Percentiles rank a stretch among this genome's conserved stretches.
These are phyloP conservation scores for Chamaecrista fasciculata DNA, from an alignment of 306 rosid species.

Conservation along the genomic window DNA sequence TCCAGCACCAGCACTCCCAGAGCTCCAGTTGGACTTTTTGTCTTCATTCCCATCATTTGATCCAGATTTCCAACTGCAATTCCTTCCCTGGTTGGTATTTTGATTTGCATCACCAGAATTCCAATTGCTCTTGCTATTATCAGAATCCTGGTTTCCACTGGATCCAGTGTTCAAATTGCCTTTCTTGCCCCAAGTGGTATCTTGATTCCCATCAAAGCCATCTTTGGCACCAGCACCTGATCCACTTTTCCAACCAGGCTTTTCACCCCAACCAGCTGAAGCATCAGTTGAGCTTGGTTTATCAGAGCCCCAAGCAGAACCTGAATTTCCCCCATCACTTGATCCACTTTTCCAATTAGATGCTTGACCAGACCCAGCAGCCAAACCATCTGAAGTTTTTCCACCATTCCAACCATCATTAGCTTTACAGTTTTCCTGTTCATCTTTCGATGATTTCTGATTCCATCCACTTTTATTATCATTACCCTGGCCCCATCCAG, in stretches of 20 bases:
- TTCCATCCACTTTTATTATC: conserved; percentile 31
- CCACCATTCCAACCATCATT: conserved; percentile 22
- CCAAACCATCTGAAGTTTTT: conserved; percentile 22
- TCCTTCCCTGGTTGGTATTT: no score
- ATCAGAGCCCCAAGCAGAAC: conserved; percentile 7
- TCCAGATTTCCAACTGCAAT: conserved; percentile 11
- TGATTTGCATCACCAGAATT: no score
- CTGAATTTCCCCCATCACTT: background rate
- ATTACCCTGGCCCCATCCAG: conserved; percentile 40
- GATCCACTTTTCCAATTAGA: conserved; percentile 10
- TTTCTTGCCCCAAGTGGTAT: no score
- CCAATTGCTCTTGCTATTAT: conserved; percentile 12
- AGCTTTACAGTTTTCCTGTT: conserved; percentile 1
- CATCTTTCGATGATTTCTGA: background rate
- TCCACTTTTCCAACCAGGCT: conserved; percentile 28
- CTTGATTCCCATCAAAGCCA: conserved; percentile 28
- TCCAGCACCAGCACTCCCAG: conserved; percentile 19
- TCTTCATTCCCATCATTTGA: conserved; percentile 19
- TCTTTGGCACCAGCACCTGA: conserved; percentile 19
- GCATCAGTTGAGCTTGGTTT: background rate
- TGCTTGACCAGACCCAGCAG: conserved; percentile 1
- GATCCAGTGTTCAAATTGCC: no score
- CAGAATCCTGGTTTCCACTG: conserved; percentile 20
- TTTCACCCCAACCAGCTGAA: conserved; percentile 29
- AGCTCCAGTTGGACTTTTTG: conserved; percentile 24